These are phyloP conservation scores for Erodium texanum DNA, from an alignment of 441 rosid genomes.

Conservation along the genomic window DNA sequence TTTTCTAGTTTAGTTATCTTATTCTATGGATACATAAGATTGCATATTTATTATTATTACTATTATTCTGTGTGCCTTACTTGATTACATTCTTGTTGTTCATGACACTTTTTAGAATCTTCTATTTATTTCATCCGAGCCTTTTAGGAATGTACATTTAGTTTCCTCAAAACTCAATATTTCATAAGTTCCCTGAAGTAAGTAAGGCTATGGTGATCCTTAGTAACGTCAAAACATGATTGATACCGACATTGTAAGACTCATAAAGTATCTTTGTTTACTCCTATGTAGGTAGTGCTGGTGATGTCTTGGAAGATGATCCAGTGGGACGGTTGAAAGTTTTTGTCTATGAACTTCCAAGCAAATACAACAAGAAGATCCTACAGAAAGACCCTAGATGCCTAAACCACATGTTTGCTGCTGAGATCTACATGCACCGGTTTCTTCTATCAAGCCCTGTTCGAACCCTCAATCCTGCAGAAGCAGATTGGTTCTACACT, in stretches of 20 bases:
- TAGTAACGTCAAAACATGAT: not conserved
- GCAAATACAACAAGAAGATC: constrained; percentile 69
- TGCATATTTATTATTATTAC: too few species aligned
- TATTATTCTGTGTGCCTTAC: too few species aligned
- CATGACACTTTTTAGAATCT: too few species aligned
- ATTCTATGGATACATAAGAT: too few species aligned
- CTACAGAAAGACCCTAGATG: constrained; percentile 62
- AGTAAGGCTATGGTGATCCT: not conserved
- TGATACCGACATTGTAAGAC: too few species aligned
- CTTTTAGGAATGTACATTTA: too few species aligned
- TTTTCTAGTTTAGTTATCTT: too few species aligned
- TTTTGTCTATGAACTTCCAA: constrained; percentile 68
- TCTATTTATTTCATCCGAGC: too few species aligned
- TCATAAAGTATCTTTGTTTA: too few species aligned
- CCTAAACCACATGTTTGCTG: constrained; percentile 69
- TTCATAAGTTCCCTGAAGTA: not conserved
- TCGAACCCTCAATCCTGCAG: constrained; percentile 65
- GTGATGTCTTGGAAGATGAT: constrained; percentile 69
- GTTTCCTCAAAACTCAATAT: not conserved
- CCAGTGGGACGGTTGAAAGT: constrained; percentile 70
- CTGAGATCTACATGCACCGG: constrained; percentile 68
- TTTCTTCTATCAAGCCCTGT: constrained; percentile 66
- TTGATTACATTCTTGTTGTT: too few species aligned
- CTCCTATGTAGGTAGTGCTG: constrained; percentile 51
- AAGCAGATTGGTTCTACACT: constrained; percentile 76